These are phyloP conservation scores for Choanephora cucurbitarum DNA, from an alignment of 371 early-diverging fungal species.

Conservation along the genomic window DNA sequence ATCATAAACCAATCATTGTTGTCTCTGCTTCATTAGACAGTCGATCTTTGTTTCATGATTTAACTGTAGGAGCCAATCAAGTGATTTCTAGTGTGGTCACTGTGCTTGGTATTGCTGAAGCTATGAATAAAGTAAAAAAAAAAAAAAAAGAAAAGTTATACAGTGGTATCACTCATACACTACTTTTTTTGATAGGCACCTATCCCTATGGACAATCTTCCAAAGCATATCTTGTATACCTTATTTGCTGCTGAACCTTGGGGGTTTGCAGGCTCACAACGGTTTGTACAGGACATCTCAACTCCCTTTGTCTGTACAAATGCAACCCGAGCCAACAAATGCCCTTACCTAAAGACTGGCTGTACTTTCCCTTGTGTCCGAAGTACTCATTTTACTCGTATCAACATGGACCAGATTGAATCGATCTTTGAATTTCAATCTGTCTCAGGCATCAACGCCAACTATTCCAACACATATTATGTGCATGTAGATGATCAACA, in stretches of 20 bases:
- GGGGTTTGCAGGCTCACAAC: constrained; percentile 80
- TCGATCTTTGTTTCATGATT: constrained; percentile 67
- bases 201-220: constrained; percentile 39
- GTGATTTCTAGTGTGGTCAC: constrained; percentile 65
- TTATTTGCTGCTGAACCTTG: constrained; percentile 75
- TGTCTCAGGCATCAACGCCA: constrained; percentile 33
- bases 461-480: constrained; percentile 32
- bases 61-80: constrained; percentile 55
- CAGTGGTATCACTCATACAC: neutral
- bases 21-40: constrained; percentile 70
- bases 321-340: constrained; percentile 38
- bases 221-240: constrained; percentile 73
- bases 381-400: constrained; percentile 59
- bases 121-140: constrained; percentile 62
- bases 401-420: constrained; percentile 69
- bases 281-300: constrained; percentile 76
- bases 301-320: constrained; percentile 62
- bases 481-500: constrained; percentile 50
- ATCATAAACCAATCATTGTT: constrained; percentile 67
- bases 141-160: neutral
- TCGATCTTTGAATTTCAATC: constrained; percentile 57
- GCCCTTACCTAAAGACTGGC: constrained; percentile 49
- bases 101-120: constrained; percentile 69
- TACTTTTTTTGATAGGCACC: constrained; percentile 41
- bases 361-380: constrained; percentile 70